A percentile compares a stretch with the other conserved stretches of the same genome.
Evolutionary conservation across 257 asterid species (phyloP).

Genomic region (Capsicum chinense): DNA sequence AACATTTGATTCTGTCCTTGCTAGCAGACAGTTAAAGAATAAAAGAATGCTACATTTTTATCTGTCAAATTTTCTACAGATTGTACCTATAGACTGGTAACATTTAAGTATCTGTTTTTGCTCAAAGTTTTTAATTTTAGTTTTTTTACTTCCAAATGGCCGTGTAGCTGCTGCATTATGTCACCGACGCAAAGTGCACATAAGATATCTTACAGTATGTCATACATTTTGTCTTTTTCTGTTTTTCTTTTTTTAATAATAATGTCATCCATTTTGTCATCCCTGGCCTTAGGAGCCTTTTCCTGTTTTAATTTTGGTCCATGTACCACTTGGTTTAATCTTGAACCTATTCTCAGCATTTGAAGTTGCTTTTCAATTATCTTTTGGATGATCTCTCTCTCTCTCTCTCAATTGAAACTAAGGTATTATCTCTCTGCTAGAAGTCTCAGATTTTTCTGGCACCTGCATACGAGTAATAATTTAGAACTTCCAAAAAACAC

Average conservation of each 20-base stretch:
- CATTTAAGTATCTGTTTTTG: background rate
- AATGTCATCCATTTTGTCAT: too few relatives aligned
- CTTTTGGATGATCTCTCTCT: background rate
- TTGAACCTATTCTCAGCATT: background rate
- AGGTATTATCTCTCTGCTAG: background rate
- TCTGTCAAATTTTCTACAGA: background rate
- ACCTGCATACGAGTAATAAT: background rate
- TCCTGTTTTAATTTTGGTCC: background rate
- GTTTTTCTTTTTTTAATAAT: too few relatives aligned
- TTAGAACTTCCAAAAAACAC: background rate
- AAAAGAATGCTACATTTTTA: background rate
- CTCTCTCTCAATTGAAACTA: background rate
- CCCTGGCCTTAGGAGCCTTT: background rate
- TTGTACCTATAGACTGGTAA: slow-evolving; percentile 11
- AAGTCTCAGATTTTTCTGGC: background rate
- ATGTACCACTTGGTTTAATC: background rate
- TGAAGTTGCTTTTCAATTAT: background rate
- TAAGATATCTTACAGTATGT: background rate
- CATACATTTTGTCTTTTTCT: too few relatives aligned
- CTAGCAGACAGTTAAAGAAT: background rate
- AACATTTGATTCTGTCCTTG: background rate
- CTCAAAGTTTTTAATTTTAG: background rate
- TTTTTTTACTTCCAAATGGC: slow-evolving; percentile 3
- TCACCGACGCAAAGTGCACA: background rate
- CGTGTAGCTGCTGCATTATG: background rate